Base-by-base conservation (phyloP, 176 grass and related monocot genomes). In the Dactylis glomerata region DNA sequence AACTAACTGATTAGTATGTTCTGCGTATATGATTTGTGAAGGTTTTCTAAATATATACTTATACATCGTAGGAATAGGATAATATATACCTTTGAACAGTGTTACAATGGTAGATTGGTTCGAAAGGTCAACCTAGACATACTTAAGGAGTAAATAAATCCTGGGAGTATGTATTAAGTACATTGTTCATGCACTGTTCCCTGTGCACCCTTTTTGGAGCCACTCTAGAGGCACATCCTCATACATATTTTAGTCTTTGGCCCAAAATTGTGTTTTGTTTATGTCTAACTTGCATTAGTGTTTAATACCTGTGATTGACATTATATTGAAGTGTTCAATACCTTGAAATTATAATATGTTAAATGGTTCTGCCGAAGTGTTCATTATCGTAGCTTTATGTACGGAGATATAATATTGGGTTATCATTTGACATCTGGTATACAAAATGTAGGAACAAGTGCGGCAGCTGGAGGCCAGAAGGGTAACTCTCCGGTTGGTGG, bases 381-480 rank as follows among this genome's bases (percentile, higher is more conserved):
- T 22, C 22, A 67, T 34, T 79, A 14, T 22, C 54, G 10, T 46
- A 63, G 32, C 16, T 77, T 37, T 70, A 33, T 5, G 30, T 45
- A 71, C 24, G 19, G 66, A 55, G 8, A 72, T 37, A 36, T 50
- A 30, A 16, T 31, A 54, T 81, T 68, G 76, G 59, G 26, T n/a
- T 73, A n/a, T 80, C 49, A 50, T 41, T 38, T 89, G 17, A 45
- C 36, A 75, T 80, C 26, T 77, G 58, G 81, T 33, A 58, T 73
- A 12, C 77, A 68, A 71, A 72, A 72, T 83, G 31, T 30, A 88
- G 86, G 81, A 88, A 76, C 32, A 80, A 40, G 73, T 81, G 54
- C 24, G 42, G 85, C 71, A 36, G 87, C 75, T 81, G 84, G 85
- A 84, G 92, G 56, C 84, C 91, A 85, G 82, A 84, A 72, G 24